Conservation (phyloP, 2,329 filamentous ascomycete genomes). For the Tolypocladium tropicale region DNA sequence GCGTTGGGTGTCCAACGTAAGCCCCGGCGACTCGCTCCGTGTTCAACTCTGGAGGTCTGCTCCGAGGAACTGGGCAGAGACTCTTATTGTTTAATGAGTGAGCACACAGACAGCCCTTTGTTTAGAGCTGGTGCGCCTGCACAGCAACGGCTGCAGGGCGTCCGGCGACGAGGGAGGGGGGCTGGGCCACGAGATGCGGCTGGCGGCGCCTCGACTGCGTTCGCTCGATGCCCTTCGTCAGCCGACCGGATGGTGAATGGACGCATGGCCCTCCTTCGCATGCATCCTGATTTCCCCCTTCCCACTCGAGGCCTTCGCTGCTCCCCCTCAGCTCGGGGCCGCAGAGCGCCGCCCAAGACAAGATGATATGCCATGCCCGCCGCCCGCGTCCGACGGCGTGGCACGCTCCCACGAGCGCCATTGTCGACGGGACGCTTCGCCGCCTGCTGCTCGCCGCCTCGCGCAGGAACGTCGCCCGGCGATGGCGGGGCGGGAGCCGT, state of each 20-base stretch:
- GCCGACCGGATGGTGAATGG: background rate
- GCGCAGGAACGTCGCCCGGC: background rate
- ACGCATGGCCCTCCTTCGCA: background rate
- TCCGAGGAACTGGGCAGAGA: background rate
- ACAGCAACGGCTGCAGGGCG: constrained; percentile 1
- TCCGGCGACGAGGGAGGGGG: background rate
- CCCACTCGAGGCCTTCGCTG: background rate
- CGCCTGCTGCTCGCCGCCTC: background rate
- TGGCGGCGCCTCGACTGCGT: background rate
- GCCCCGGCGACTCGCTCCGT: background rate
- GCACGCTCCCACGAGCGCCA: background rate
- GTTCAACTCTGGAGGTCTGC: background rate
- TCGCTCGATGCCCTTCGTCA: background rate
- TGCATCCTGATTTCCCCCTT: background rate
- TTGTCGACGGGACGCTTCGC: background rate
- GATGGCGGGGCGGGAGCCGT: background rate
- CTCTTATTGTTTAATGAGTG: background rate
- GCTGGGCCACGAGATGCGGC: background rate
- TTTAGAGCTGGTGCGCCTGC: background rate
- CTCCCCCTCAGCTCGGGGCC: background rate
- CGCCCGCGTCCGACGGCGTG: background rate
- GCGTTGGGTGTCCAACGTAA: background rate
- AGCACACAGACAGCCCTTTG: background rate
- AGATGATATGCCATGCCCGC: no score
- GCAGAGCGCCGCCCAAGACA: background rate